Evolutionary conservation across 2,329 filamentous ascomycete species (phyloP).

Genomic region (Endoconidiophora polonica): DNA sequence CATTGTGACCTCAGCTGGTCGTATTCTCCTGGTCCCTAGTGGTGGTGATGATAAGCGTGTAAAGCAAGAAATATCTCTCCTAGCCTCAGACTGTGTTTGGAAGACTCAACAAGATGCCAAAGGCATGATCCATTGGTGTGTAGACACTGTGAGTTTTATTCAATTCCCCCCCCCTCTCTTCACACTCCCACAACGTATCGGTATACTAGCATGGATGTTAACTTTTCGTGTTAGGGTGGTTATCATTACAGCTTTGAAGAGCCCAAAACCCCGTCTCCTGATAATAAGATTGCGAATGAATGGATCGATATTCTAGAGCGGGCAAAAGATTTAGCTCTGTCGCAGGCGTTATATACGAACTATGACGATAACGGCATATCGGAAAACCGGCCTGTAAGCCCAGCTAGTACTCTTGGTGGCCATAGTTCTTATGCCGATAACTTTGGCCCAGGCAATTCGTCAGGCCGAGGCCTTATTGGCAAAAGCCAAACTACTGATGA

Average conservation of each 20-base stretch:
- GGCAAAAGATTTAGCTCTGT: slow-evolving; percentile 67
- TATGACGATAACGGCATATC: slow-evolving; percentile 54
- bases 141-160: slow-evolving; percentile 65
- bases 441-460: slow-evolving; percentile 22
- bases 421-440: slow-evolving; percentile 35
- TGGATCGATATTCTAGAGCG: slow-evolving; percentile 84
- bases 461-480: slow-evolving; percentile 39
- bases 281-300: slow-evolving; percentile 51
- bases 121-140: slow-evolving; percentile 71
- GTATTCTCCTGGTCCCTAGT: slow-evolving; percentile 76
- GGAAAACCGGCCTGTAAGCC: slow-evolving; percentile 57
- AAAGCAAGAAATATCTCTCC: slow-evolving; percentile 79
- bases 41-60: slow-evolving; percentile 92
- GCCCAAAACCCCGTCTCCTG: slow-evolving; percentile 49
- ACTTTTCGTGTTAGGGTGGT: slow-evolving; percentile 44
- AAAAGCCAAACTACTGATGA: slow-evolving; percentile 45
- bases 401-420: slow-evolving; percentile 54
- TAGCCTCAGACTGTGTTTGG: slow-evolving; percentile 61
- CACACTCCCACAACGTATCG: neutral
- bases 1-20: slow-evolving; percentile 82
- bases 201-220: neutral
- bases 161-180: neutral
- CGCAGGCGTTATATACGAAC: slow-evolving; percentile 45
- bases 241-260: slow-evolving; percentile 91
- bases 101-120: slow-evolving; percentile 71